Evolutionary conservation across 768 basidiomycete genomes (phyloP).

Genomic region (Tulasnella sp.): DNA sequence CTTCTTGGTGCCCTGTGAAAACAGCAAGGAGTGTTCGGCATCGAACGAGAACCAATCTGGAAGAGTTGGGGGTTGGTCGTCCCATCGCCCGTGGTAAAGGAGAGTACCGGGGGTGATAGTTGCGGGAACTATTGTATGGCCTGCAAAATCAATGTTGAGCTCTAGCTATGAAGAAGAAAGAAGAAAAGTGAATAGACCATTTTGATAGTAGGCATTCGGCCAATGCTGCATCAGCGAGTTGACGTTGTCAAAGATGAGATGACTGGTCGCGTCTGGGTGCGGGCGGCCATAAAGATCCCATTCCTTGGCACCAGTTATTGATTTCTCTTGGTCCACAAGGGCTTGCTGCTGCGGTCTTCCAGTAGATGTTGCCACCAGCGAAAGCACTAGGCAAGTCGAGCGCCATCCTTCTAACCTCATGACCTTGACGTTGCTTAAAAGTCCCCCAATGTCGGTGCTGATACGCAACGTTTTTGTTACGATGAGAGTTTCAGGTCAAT

Average conservation of each 20-base stretch:
- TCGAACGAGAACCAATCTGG: slow-evolving; percentile 16
- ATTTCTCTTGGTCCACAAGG: too few species aligned
- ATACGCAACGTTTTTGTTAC: too few species aligned
- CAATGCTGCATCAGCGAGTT: slow-evolving; percentile 10
- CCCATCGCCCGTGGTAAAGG: slow-evolving; percentile 10
- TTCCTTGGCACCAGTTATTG: too few species aligned
- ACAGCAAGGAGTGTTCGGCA: slow-evolving; percentile 14
- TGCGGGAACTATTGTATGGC: slow-evolving; percentile 13
- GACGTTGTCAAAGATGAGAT: slow-evolving; percentile 12
- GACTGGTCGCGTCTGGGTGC: slow-evolving; percentile 3
- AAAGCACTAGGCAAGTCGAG: too few species aligned
- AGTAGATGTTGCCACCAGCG: too few species aligned
- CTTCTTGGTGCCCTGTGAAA: background rate
- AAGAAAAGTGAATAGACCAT: slow-evolving; percentile 11
- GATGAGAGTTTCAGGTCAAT: too few species aligned
- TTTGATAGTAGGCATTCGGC: slow-evolving; percentile 11
- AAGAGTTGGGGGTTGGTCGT: background rate
- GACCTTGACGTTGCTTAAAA: too few species aligned
- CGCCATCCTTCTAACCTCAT: too few species aligned
- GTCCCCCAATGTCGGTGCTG: too few species aligned
- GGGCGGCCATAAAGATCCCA: too few species aligned
- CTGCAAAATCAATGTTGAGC: background rate
- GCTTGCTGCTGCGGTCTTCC: too few species aligned
- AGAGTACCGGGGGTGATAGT: slow-evolving; percentile 11
- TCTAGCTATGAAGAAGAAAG: background rate